These are phyloP conservation scores for Lumnitzera racemosa DNA, from an alignment of 345 rosid species.

Conservation along the genomic window DNA sequence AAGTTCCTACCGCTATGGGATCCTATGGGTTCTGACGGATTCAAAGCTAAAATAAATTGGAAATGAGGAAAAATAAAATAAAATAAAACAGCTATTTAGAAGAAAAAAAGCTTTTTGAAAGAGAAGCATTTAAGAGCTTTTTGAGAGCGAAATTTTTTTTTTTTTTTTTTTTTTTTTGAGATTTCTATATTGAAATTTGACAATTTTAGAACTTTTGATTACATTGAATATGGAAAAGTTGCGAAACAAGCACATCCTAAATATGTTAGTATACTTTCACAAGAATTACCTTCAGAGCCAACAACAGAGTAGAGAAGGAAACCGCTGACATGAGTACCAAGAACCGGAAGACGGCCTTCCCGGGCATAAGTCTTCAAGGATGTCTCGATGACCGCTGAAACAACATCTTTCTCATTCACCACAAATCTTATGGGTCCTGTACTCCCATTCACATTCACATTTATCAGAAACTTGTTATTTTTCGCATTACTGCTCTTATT, in stretches of 20 bases:
- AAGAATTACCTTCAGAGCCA: conserved; percentile 27
- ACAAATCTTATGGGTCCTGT: conserved; percentile 70
- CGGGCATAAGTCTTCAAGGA: conserved; percentile 63
- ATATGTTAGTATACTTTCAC: background rate
- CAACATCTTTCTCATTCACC: conserved; percentile 47
- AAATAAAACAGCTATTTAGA: no score
- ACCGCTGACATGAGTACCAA: conserved; percentile 41
- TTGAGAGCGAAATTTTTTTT: background rate
- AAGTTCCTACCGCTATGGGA: conserved; percentile 53
- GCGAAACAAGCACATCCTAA: background rate
- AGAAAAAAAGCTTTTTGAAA: background rate
- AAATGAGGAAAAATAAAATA: background rate
- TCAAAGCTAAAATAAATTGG: conserved; percentile 31
- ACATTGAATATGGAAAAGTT: no score
- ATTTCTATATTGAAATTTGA: no score
- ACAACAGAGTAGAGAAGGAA: conserved; percentile 43
- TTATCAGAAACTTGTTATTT: conserved; percentile 45
- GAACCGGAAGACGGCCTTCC: conserved; percentile 72
- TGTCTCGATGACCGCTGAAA: conserved; percentile 47
- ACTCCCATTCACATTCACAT: conserved; percentile 64
- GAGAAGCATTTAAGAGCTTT: background rate
- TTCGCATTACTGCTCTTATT: conserved; percentile 9
- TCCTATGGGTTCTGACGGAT: conserved; percentile 59
- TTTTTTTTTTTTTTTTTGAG: no score
- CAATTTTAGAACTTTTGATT: no score